phyloP scores from a whole-genome alignment of 208 protist species.

The Wallacemonas sp. region DNA sequence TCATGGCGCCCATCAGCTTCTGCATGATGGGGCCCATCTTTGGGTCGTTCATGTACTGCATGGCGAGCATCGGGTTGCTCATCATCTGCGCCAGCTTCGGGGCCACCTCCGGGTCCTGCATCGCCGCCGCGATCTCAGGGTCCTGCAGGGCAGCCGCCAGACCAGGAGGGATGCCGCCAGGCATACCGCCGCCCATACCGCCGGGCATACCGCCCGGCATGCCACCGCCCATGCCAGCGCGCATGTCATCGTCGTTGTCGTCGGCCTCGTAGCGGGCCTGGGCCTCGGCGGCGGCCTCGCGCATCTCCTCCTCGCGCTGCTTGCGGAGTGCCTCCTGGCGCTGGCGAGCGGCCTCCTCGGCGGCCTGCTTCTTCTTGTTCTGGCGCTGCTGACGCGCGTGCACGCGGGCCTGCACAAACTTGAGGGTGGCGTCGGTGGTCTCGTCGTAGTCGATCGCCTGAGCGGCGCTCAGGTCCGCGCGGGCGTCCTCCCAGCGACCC shows the following conservation, averaged over 20 bases:
- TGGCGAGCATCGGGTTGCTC: constrained; percentile 69
- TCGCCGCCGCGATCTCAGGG: constrained; percentile 57
- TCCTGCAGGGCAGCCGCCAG: constrained; percentile 43
- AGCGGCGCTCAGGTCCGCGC: constrained; percentile 68
- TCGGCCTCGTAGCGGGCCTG: constrained; percentile 13
- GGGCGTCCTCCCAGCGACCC: constrained; percentile 62
- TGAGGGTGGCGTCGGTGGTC: constrained; percentile 38
- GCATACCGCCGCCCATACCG: constrained; percentile 39
- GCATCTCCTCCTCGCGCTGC: constrained; percentile 48
- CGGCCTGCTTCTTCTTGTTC: constrained; percentile 38
- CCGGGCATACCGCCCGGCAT: constrained; percentile 47
- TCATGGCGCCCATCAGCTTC: constrained; percentile 78
- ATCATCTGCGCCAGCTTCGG: constrained; percentile 56
- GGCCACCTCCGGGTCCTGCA: constrained; percentile 79
- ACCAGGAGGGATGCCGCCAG: constrained; percentile 40
- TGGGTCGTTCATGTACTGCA: constrained; percentile 73
- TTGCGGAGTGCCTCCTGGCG: constrained; percentile 41
- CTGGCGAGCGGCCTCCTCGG: constrained; percentile 35
- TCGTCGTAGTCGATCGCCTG: constrained; percentile 85
- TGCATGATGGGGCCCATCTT: constrained; percentile 77
- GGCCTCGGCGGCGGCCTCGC: constrained; percentile 32
- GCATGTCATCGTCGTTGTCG: constrained; percentile 22
- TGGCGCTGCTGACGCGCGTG: constrained; percentile 37
- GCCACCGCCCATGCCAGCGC: constrained; percentile 45
- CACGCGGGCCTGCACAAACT: constrained; percentile 47